Evolutionary conservation across 2,329 filamentous ascomycete genomes (phyloP).

Genomic region (Paraconiothyrium brasiliense): DNA sequence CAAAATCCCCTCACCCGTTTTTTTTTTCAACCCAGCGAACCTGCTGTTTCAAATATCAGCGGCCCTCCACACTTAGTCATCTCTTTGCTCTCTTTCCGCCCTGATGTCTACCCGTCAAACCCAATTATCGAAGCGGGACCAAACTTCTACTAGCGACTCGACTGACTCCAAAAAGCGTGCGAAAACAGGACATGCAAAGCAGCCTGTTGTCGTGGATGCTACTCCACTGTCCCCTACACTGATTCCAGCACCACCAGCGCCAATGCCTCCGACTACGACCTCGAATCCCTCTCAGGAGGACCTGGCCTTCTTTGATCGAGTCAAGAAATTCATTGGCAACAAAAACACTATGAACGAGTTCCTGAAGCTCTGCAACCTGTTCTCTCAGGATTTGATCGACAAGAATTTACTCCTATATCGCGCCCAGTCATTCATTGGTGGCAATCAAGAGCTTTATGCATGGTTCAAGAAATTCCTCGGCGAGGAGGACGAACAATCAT

Average conservation of each 20-base stretch:
- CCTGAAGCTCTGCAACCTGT: constrained; percentile 95
- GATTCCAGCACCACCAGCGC: constrained; percentile 86
- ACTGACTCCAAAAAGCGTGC: constrained; percentile 65
- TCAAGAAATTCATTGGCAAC: constrained; percentile 95
- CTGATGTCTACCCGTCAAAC: neutral
- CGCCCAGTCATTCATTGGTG: constrained; percentile 84
- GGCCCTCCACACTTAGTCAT: neutral
- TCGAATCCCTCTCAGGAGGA: constrained; percentile 84
- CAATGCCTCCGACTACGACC: constrained; percentile 78
- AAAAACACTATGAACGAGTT: constrained; percentile 95
- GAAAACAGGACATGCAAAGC: constrained; percentile 72
- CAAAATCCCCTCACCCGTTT: neutral
- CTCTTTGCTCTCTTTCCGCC: neutral
- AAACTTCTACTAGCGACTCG: neutral
- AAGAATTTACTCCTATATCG: constrained; percentile 83
- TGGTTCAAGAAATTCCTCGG: constrained; percentile 88
- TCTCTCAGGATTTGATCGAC: constrained; percentile 91
- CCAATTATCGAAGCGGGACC: neutral
- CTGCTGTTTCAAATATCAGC: neutral
- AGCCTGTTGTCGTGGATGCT: constrained; percentile 65
- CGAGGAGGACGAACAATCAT: constrained; percentile 69
- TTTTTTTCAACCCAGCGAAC: neutral
- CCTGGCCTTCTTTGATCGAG: constrained; percentile 91
- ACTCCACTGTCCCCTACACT: constrained; percentile 82
- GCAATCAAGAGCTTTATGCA: constrained; percentile 85